A percentile compares a stretch with the other conserved stretches of the same genome.
Conservation (phyloP, 2,329 filamentous ascomycete species). For the Cordyceps tenuipes region DNA sequence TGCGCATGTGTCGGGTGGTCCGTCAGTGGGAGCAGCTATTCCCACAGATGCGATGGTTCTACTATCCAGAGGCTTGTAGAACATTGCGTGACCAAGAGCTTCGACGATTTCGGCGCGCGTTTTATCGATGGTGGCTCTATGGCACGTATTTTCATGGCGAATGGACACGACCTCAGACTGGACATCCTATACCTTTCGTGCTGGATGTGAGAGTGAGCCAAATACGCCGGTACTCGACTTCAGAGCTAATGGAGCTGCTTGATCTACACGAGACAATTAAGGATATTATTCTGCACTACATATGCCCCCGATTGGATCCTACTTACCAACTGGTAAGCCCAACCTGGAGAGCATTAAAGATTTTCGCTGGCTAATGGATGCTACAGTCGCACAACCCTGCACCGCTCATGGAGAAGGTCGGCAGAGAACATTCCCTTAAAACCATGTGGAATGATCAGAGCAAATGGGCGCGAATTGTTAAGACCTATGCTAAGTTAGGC, state of each 20-base stretch:
- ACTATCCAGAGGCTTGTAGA: slow-evolving; percentile 36
- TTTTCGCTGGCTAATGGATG: background rate
- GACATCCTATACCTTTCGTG: slow-evolving; percentile 30
- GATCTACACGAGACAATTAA: slow-evolving; percentile 38
- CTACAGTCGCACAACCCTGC: slow-evolving; percentile 14
- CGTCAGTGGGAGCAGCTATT: slow-evolving; percentile 32
- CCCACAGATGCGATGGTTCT: slow-evolving; percentile 39
- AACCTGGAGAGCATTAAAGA: background rate
- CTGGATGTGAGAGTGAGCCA: slow-evolving; percentile 34
- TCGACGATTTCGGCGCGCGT: slow-evolving; percentile 38
- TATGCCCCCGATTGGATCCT: slow-evolving; percentile 37
- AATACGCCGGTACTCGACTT: slow-evolving; percentile 35
- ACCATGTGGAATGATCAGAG: slow-evolving; percentile 29
- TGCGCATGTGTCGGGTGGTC: slow-evolving; percentile 29
- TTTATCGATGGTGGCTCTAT: slow-evolving; percentile 49
- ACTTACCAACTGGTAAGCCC: slow-evolving; percentile 27
- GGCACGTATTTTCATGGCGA: slow-evolving; percentile 43
- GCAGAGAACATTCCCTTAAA: slow-evolving; percentile 24
- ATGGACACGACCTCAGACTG: slow-evolving; percentile 27
- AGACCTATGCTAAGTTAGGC: slow-evolving; percentile 41
- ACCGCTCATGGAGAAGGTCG: slow-evolving; percentile 18
- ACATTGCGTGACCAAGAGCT: slow-evolving; percentile 35
- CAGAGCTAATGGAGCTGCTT: slow-evolving; percentile 35
- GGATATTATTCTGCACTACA: slow-evolving; percentile 35
- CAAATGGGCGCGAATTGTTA: slow-evolving; percentile 31